Evolutionary conservation across 805 yeast genomes (phyloP).

Genomic region (Kodamaea sagamina): DNA sequence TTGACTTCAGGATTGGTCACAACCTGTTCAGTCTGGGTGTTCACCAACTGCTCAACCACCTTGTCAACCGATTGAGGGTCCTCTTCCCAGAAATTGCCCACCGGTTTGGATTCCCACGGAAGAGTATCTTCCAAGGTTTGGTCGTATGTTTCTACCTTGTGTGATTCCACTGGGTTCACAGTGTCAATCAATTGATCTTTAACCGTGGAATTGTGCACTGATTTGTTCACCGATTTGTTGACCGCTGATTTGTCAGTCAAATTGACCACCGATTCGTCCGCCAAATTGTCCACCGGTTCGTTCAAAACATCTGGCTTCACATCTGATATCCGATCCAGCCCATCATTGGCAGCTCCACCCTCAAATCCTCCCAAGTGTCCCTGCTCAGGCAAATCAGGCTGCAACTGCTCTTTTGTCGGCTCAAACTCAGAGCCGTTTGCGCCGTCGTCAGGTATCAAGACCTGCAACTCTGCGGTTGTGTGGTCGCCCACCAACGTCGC

Average conservation of each 20-base stretch:
- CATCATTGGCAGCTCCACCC: background rate
- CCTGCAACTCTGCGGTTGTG: slow-evolving; percentile 19
- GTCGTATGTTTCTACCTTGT: too few species aligned
- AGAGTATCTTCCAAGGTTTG: background rate
- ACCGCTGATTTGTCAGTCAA: too few species aligned
- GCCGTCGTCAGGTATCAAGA: slow-evolving; percentile 17
- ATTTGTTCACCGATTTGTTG: too few species aligned
- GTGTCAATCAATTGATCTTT: too few species aligned
- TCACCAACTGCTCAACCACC: slow-evolving; percentile 65
- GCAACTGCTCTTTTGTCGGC: slow-evolving; percentile 15
- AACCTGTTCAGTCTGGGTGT: slow-evolving; percentile 1
- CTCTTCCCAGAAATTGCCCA: background rate
- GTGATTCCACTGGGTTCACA: too few species aligned
- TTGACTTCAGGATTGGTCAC: background rate
- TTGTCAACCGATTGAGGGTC: slow-evolving; percentile 34
- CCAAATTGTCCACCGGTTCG: too few species aligned
- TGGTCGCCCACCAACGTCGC: slow-evolving; percentile 19
- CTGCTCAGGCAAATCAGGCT: slow-evolving; percentile 2
- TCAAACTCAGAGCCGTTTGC: slow-evolving; percentile 8
- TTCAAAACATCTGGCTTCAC: too few species aligned
- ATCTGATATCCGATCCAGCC: too few species aligned
- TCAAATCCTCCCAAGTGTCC: background rate
- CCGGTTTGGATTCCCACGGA: background rate
- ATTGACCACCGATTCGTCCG: too few species aligned
- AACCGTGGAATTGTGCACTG: too few species aligned